Evolutionary conservation across 441 rosid genomes (phyloP).

Genomic region (Gossypium davidsonii): DNA sequence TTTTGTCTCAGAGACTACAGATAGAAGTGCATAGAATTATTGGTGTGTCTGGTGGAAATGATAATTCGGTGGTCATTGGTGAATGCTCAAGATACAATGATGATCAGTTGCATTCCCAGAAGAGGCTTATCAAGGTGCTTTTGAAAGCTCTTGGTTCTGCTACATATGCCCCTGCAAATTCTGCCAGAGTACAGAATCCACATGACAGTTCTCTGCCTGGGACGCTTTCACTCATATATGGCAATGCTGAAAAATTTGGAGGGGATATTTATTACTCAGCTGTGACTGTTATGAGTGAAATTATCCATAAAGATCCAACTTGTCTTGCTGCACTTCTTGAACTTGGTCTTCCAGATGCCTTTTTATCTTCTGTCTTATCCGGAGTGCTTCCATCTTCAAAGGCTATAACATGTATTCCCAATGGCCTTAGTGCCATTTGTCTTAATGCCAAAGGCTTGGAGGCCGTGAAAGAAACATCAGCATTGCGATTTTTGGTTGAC

Average conservation of each 20-base stretch:
- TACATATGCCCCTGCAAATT: slow-evolving; percentile 76
- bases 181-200: slow-evolving; percentile 59
- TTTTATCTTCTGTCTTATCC: slow-evolving; percentile 78
- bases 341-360: slow-evolving; percentile 89
- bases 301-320: slow-evolving; percentile 96
- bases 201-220: slow-evolving; percentile 76
- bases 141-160: slow-evolving; percentile 97
- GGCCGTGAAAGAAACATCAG: slow-evolving; percentile 82
- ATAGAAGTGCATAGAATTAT: slow-evolving; percentile 79
- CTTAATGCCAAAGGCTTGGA: slow-evolving; percentile 92
- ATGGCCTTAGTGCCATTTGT: slow-evolving; percentile 95
- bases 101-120: slow-evolving; percentile 62
- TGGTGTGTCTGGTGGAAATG: slow-evolving; percentile 47
- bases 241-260: slow-evolving; percentile 81
- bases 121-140: slow-evolving; percentile 90
- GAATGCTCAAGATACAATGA: slow-evolving; percentile 56
- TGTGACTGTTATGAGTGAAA: slow-evolving; percentile 97
- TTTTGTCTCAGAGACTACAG: slow-evolving; percentile 84
- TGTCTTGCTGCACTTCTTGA: slow-evolving; percentile 75
- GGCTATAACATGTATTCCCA: slow-evolving; percentile 91
- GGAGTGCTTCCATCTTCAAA: slow-evolving; percentile 90
- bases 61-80: slow-evolving; percentile 50
- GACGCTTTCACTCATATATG: slow-evolving; percentile 73
- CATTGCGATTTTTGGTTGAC: slow-evolving; percentile 75
- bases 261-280: slow-evolving; percentile 93